Evolutionary conservation across 495 filamentous ascomycete genomes (phyloP).

Genomic region (Annulohypoxylon stygium): DNA sequence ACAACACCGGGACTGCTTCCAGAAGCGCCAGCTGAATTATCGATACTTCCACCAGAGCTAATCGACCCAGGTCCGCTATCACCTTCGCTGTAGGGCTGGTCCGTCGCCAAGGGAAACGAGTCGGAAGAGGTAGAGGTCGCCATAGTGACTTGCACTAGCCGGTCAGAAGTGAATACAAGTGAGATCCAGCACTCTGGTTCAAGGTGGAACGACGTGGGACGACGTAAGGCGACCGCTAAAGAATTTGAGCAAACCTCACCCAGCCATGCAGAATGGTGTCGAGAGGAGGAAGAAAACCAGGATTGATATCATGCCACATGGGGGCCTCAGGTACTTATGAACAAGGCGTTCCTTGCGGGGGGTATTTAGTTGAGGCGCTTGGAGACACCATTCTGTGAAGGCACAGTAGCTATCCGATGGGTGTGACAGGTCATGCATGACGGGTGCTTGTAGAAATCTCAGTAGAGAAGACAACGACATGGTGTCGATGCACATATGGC

Average conservation of each 20-base stretch:
- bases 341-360: slow-evolving; percentile 22
- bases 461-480: slow-evolving; percentile 1
- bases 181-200: slow-evolving; percentile 36
- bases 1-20: slow-evolving; percentile 64
- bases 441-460: slow-evolving; percentile 23
- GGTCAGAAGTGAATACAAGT: slow-evolving; percentile 28
- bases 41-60: slow-evolving; percentile 49
- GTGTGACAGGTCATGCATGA: slow-evolving; percentile 43
- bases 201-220: slow-evolving; percentile 44
- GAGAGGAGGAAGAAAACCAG: slow-evolving; percentile 31
- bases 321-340: slow-evolving; percentile 45
- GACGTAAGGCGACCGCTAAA: slow-evolving; percentile 37
- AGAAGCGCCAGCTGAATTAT: slow-evolving; percentile 66
- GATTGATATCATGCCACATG: slow-evolving; percentile 47
- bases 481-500: slow-evolving; percentile 42
- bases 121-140: slow-evolving; percentile 42
- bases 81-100: slow-evolving; percentile 48
- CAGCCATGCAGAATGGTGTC: slow-evolving; percentile 36
- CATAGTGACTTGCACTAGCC: slow-evolving; percentile 43
- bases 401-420: slow-evolving; percentile 19
- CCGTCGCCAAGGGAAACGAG: slow-evolving; percentile 53
- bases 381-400: slow-evolving; percentile 22
- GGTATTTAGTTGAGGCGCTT: slow-evolving; percentile 33
- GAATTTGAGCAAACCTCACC: slow-evolving; percentile 42
- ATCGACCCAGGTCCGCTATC: slow-evolving; percentile 44